Conservation (phyloP, 768 basidiomycete genomes). For the Suillus subalutaceus region DNA sequence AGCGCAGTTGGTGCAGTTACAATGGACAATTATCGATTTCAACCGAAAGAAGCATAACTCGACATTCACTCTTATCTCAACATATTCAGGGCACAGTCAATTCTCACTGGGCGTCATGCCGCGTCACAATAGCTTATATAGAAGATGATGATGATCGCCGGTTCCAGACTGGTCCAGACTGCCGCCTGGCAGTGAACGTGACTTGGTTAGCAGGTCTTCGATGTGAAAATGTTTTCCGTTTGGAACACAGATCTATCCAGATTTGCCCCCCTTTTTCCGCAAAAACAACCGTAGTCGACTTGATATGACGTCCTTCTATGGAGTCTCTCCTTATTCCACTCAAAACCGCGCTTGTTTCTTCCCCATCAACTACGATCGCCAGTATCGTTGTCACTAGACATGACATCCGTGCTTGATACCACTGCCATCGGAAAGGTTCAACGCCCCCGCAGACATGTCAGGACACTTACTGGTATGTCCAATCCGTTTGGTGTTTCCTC, state of each 20-base stretch:
- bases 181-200: too few species aligned
- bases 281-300: not conserved
- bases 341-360: not conserved
- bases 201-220: not conserved
- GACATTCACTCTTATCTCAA: too few species aligned
- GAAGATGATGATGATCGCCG: too few species aligned
- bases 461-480: conserved; percentile 61
- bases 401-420: conserved; percentile 71
- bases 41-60: too few species aligned
- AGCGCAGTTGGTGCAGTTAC: too few species aligned
- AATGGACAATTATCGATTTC: too few species aligned
- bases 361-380: not conserved
- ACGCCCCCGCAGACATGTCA: conserved; percentile 62
- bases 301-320: not conserved
- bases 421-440: conserved; percentile 62
- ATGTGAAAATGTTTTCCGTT: not conserved
- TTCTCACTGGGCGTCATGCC: too few species aligned
- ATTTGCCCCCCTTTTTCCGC: not conserved
- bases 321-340: not conserved
- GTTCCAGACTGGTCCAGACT: too few species aligned
- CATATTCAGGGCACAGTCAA: too few species aligned
- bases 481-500: not conserved
- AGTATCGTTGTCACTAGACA: conserved; percentile 23
- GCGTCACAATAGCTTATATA: too few species aligned
- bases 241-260: too few species aligned